Evolutionary conservation across 805 yeast genomes (phyloP).

Genomic region (Naumovozyma dairenensis): DNA sequence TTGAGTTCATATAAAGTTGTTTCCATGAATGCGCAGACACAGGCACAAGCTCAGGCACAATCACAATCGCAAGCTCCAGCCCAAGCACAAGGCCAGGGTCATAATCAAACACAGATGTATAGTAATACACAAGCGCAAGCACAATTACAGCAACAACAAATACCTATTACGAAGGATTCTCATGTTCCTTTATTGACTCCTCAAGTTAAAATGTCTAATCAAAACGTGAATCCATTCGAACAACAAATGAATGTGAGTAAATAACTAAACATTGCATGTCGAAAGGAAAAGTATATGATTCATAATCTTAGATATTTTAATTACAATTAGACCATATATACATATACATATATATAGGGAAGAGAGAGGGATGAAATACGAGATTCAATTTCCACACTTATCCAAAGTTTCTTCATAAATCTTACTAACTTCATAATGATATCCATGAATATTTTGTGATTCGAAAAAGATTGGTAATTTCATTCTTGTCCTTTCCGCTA

Average conservation of each 20-base stretch:
- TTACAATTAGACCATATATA: no score
- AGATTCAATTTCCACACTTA: slow-evolving; percentile 13
- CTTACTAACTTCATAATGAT: slow-evolving; percentile 35
- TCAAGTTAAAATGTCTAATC: slow-evolving; percentile 8
- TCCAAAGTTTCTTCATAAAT: slow-evolving; percentile 37
- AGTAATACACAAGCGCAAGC: slow-evolving; percentile 3
- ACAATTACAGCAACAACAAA: slow-evolving; percentile 3
- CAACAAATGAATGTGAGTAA: no score
- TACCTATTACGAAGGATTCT: slow-evolving; percentile 10
- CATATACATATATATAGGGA: background rate
- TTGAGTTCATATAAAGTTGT: slow-evolving; percentile 41
- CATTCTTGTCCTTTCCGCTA: slow-evolving; percentile 43
- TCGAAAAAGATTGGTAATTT: slow-evolving; percentile 31
- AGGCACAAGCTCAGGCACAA: slow-evolving; percentile 12
- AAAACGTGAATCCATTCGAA: slow-evolving; percentile 15
- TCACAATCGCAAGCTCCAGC: no score
- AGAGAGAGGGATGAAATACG: background rate
- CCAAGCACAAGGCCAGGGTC: no score
- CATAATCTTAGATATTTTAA: no score
- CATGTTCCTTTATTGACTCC: slow-evolving; percentile 17
- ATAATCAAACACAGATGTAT: slow-evolving; percentile 4
- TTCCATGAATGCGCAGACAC: slow-evolving; percentile 12
- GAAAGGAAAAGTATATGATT: no score
- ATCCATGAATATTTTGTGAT: slow-evolving; percentile 30
- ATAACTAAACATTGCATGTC: no score